Conservation (phyloP, 176 grass and related monocot genomes). For the Musa troglodytarum region DNA sequence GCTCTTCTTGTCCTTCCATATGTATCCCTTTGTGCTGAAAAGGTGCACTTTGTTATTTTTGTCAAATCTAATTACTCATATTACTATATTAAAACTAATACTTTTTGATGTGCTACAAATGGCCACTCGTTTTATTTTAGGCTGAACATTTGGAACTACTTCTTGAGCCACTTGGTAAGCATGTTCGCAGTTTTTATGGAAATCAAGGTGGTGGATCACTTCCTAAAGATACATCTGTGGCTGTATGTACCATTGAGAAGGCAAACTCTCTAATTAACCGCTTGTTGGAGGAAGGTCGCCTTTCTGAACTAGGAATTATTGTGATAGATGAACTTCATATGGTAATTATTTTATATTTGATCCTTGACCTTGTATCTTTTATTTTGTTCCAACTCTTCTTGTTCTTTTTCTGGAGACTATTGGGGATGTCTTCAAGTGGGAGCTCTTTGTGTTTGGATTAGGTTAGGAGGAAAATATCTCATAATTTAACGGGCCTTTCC, state of each 20-base stretch:
- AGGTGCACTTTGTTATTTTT: conserved; percentile 38
- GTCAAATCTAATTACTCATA: not conserved
- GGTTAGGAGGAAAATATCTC: not conserved
- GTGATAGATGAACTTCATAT: conserved; percentile 99
- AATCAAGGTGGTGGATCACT: conserved; percentile 78
- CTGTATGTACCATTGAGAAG: conserved; percentile 99
- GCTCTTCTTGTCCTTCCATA: conserved; percentile 93
- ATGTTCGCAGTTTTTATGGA: conserved; percentile 89
- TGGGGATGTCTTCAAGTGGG: not conserved
- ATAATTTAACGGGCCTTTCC: not conserved
- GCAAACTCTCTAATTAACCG: conserved; percentile 92
- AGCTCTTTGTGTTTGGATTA: too few species aligned
- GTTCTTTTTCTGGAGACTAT: not conserved
- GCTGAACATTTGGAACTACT: conserved; percentile 85
- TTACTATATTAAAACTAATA: not conserved
- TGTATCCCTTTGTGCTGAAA: conserved; percentile 91
- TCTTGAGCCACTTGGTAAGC: conserved; percentile 87
- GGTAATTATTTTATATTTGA: conserved; percentile 40
- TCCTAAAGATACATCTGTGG: conserved; percentile 90
- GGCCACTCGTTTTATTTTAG: conserved; percentile 28
- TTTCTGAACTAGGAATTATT: conserved; percentile 97
- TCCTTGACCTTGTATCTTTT: not conserved
- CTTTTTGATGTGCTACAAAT: not conserved
- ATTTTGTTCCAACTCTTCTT: not conserved
- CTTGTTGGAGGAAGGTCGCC: conserved; percentile 78